Evolutionary conservation across 2,329 filamentous ascomycete species (phyloP), one percentile per base, ranked within the genome.

Genomic region (Aspergillus sp.): DNA sequence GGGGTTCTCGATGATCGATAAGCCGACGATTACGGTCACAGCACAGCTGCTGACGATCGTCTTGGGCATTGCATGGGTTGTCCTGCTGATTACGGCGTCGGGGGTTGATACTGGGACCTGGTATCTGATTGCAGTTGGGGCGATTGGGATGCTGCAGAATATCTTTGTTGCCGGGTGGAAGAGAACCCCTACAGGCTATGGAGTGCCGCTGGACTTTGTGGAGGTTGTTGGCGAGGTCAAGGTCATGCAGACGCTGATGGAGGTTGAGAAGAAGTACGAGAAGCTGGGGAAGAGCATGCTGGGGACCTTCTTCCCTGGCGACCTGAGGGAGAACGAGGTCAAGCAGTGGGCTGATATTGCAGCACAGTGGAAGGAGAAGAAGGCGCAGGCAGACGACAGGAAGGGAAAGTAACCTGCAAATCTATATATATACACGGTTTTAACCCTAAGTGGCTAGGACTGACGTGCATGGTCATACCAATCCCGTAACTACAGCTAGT

Each of bases 121-220:
- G 76, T 78, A 67, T 57, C 62, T 80, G 8, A 64, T 80, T 5
- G 73, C 66, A 0, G 67, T 79, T 4, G 77, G 78, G 0, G 69
- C 66, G 3, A 61, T 78, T 20, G 77, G 76, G 6, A 59, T 59
- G 51, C 34, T 77, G 0, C 75, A 79, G 56, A 79, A 78, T 56
- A 66, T 74, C 13, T 66, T 56, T 20, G 70, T 75, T 3, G 74
- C 74, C 0, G 74, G 53, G 6, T 49, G 45, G 43, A 52, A 48
- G 43, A 43, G 59, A 1, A 48, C 52, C 0, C 59, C 68, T 3
- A 47, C n/a, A 2, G 50, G 53, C 8, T 61, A 53, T 17, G 55
- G 60, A 2, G 45, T 62, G 4, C 55, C 53, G 15, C 8, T 76
- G 8, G 59, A 62, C 1, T 67, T 65, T 47, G 58, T 61, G 5